Conservation (phyloP, 2,329 filamentous ascomycete species). For the Paraconiothyrium sp. region DNA sequence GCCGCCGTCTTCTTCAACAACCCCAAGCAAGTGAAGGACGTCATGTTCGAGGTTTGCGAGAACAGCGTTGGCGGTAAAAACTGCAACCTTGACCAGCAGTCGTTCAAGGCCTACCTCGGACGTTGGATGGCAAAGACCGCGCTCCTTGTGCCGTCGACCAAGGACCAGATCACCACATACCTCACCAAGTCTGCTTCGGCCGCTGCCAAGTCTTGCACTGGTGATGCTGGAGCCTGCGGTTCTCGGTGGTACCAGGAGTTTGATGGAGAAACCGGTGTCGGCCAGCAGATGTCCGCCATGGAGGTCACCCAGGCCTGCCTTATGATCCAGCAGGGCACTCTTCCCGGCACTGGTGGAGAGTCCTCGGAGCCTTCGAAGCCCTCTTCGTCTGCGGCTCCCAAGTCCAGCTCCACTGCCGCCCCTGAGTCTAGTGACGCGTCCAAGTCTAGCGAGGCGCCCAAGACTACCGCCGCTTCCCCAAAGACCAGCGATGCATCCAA, state of each 20-base stretch:
- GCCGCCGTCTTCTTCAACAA: constrained; percentile 64
- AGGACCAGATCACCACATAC: constrained; percentile 48
- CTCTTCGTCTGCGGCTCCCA: constrained; percentile 22
- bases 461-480: constrained; percentile 2
- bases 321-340: constrained; percentile 40
- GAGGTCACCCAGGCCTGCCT: constrained; percentile 57
- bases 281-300: constrained; percentile 56
- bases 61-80: constrained; percentile 37
- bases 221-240: constrained; percentile 54
- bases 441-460: constrained; percentile 9
- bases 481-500: constrained; percentile 4
- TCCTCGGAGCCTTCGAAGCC: constrained; percentile 27
- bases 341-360: constrained; percentile 39
- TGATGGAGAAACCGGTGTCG: constrained; percentile 54
- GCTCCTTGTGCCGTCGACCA: constrained; percentile 55
- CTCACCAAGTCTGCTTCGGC: constrained; percentile 54
- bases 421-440: constrained; percentile 1
- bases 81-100: constrained; percentile 77
- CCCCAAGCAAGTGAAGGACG: constrained; percentile 56
- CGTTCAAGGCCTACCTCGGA: constrained; percentile 78
- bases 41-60: constrained; percentile 78
- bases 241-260: constrained; percentile 56
- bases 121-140: constrained; percentile 67
- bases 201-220: constrained; percentile 56
- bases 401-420: constrained; percentile 25